Percentiles rank a stretch among this genome's conserved stretches.
phyloP scores from a whole-genome alignment of 202 grass and related monocot species.

The Eragrostis tef region DNA sequence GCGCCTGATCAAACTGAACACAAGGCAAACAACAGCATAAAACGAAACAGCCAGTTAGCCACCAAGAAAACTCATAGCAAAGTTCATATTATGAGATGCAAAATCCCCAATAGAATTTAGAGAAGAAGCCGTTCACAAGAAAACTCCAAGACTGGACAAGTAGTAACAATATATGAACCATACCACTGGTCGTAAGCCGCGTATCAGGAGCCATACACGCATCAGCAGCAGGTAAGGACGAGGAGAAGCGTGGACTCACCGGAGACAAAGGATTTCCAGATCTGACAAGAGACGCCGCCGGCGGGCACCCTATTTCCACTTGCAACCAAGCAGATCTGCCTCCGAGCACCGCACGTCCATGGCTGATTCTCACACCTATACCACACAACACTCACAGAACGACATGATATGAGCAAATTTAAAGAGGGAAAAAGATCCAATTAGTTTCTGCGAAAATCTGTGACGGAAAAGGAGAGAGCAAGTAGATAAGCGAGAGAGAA shows the following conservation, averaged over 20 bases:
- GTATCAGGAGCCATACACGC: constrained; percentile 25
- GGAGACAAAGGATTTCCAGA: constrained; percentile 39
- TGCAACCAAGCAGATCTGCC: constrained; percentile 43
- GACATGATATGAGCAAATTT: constrained; percentile 38
- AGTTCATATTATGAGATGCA: not conserved
- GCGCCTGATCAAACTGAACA: not conserved
- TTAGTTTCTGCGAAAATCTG: constrained; percentile 9
- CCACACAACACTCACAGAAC: constrained; percentile 14
- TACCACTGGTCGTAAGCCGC: constrained; percentile 11
- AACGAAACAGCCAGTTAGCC: not conserved
- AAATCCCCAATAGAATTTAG: constrained; percentile 19
- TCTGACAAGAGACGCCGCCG: constrained; percentile 33
- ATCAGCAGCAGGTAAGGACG: constrained; percentile 10
- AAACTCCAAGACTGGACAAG: not conserved
- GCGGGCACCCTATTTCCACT: not conserved
- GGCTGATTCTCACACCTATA: not conserved
- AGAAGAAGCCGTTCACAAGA: not conserved
- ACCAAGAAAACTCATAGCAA: not conserved
- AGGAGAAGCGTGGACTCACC: constrained; percentile 32
- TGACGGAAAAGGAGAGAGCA: not conserved
- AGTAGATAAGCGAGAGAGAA: not conserved
- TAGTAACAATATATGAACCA: not conserved
- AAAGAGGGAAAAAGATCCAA: not conserved
- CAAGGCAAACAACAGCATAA: not conserved
- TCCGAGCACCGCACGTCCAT: constrained; percentile 1